A percentile compares a stretch with the other conserved stretches of the same genome.
These are phyloP conservation scores for Zea luxurians DNA, from an alignment of 176 grass and related monocot species.

Conservation along the genomic window DNA sequence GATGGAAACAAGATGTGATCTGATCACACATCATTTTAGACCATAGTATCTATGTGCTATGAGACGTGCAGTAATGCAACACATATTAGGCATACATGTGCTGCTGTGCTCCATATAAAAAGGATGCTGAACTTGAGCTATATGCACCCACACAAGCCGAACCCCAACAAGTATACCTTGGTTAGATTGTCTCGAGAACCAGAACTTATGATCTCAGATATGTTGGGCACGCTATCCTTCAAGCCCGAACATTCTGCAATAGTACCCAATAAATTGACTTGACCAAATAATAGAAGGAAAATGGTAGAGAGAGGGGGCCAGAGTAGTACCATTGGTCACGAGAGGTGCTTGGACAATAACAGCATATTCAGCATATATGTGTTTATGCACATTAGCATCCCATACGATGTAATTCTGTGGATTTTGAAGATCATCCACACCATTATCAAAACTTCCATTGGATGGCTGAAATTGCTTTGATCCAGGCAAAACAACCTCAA, in stretches of 20 bases:
- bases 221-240: slow-evolving; percentile 44
- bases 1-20: background rate
- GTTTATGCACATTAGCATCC: slow-evolving; percentile 61
- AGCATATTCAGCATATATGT: slow-evolving; percentile 73
- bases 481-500: slow-evolving; percentile 63
- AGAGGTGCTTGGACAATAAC: slow-evolving; percentile 59
- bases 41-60: background rate
- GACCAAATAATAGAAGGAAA: slow-evolving; percentile 17
- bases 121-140: background rate
- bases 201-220: slow-evolving; percentile 48
- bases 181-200: slow-evolving; percentile 40
- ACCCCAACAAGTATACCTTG: slow-evolving; percentile 50
- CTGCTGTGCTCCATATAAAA: background rate
- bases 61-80: background rate
- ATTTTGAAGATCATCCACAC: slow-evolving; percentile 69
- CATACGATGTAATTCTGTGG: slow-evolving; percentile 76
- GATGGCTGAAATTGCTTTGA: slow-evolving; percentile 72
- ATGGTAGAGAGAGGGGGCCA: background rate
- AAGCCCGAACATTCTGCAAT: slow-evolving; percentile 44
- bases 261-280: slow-evolving; percentile 31
- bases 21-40: background rate
- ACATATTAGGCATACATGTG: background rate
- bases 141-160: slow-evolving; percentile 7
- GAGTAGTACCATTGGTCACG: slow-evolving; percentile 51
- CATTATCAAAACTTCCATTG: slow-evolving; percentile 62